A percentile compares a stretch with the other conserved stretches of the same genome.
phyloP scores from a whole-genome alignment of 139 green algal species.

The Trebouxia sp. region DNA sequence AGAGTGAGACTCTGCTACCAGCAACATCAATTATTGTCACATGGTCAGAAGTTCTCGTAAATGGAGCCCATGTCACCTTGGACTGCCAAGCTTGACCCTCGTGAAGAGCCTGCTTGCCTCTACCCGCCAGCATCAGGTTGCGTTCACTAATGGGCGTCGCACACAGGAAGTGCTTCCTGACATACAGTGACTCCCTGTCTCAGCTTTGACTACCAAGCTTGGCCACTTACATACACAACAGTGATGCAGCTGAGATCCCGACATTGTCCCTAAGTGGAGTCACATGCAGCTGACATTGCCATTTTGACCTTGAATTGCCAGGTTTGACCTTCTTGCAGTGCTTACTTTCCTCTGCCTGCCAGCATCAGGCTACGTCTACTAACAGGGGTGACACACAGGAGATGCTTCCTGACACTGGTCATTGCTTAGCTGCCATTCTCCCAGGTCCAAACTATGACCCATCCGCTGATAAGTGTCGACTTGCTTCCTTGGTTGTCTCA shows the following conservation, averaged over 20 bases:
- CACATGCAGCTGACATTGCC: neutral
- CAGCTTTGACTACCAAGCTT: neutral
- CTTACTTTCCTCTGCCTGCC: conserved; percentile 1
- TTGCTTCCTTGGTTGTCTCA: neutral
- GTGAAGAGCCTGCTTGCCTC: conserved; percentile 1
- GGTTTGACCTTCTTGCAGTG: neutral
- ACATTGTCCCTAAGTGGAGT: too few species aligned
- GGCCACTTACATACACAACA: too few species aligned
- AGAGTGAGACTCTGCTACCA: neutral
- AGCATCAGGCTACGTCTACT: conserved; percentile 22
- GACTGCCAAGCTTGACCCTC: conserved; percentile 25
- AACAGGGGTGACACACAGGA: conserved; percentile 11
- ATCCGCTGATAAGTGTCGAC: too few species aligned
- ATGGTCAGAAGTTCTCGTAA: too few species aligned
- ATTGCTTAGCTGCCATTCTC: too few species aligned
- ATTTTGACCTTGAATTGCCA: conserved; percentile 30
- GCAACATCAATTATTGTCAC: neutral
- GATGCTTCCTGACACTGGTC: conserved; percentile 20
- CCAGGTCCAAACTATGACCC: too few species aligned
- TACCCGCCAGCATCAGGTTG: conserved; percentile 18
- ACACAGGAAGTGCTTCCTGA: conserved; percentile 24
- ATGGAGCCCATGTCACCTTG: too few species aligned
- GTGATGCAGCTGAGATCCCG: too few species aligned
- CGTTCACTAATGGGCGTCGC: conserved; percentile 7
- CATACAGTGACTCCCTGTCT: too few species aligned